Conservation (phyloP, 1,139 yeast genomes). For the Yamadazyma membranifaciens region DNA sequence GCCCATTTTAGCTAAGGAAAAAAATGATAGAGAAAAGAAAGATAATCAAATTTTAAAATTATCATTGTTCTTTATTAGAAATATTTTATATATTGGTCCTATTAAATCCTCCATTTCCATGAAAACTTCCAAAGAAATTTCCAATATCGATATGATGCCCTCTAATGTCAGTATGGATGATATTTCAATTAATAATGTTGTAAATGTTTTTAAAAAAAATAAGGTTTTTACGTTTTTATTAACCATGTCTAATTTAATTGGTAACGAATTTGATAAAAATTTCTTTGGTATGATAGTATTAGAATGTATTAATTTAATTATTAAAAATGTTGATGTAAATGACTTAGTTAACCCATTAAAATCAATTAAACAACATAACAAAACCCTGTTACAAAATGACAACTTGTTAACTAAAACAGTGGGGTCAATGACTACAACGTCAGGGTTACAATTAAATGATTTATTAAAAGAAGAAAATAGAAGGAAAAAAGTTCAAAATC, state of each 20-base stretch:
- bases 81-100: conserved; percentile 74
- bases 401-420: conserved; percentile 1
- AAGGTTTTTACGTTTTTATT: conserved; percentile 70
- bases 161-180: conserved; percentile 59
- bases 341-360: conserved; percentile 11
- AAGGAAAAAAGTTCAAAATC: conserved; percentile 49
- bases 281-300: conserved; percentile 62
- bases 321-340: conserved; percentile 52
- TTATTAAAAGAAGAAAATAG: conserved; percentile 59
- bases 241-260: conserved; percentile 66
- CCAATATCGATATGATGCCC: conserved; percentile 48
- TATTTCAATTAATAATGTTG: conserved; percentile 59
- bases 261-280: conserved; percentile 58
- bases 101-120: conserved; percentile 45
- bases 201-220: conserved; percentile 59
- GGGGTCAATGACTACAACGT: conserved; percentile 17
- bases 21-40: conserved; percentile 59
- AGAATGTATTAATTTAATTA: conserved; percentile 67
- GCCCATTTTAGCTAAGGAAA: conserved; percentile 58
- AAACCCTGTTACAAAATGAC: conserved; percentile 2
- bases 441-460: conserved; percentile 46
- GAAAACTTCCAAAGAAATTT: conserved; percentile 27
- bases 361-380: conserved; percentile 1
- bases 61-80: conserved; percentile 72
- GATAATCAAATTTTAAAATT: conserved; percentile 75